Percentiles rank a stretch among this genome's conserved stretches.
phyloP scores from a whole-genome alignment of 305 asterid species.

The Fraxinus dipetala region DNA sequence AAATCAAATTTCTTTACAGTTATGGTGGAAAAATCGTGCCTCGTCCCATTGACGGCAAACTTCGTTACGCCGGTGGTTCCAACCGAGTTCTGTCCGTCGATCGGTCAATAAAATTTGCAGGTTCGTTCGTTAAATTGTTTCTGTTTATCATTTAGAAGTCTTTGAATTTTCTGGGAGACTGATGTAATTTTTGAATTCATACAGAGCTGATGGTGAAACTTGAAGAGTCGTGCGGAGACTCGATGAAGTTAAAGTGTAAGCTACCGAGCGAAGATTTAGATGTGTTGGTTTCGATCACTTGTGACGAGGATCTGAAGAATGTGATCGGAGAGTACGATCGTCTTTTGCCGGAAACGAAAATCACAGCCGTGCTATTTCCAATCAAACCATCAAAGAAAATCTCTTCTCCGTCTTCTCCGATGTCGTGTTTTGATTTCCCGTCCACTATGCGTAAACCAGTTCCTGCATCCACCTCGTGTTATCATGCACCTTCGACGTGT shows the following conservation, averaged over 20 bases:
- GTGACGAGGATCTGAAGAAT: constrained; percentile 65
- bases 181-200: not conserved
- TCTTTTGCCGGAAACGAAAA: constrained; percentile 50
- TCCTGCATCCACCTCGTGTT: constrained; percentile 16
- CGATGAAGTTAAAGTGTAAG: constrained; percentile 68
- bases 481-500: constrained; percentile 21
- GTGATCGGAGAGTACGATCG: constrained; percentile 72
- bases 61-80: constrained; percentile 72
- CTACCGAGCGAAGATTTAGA: constrained; percentile 76
- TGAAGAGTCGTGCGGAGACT: constrained; percentile 62
- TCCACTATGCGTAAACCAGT: constrained; percentile 14
- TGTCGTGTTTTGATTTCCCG: constrained; percentile 59
- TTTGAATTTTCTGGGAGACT: not conserved
- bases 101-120: constrained; percentile 48
- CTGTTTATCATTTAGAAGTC: not conserved
- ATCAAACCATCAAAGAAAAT: constrained; percentile 42
- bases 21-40: constrained; percentile 70
- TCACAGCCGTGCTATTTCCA: constrained; percentile 68
- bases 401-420: constrained; percentile 68
- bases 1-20: constrained; percentile 75
- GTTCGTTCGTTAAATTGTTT: constrained; percentile 27
- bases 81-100: constrained; percentile 73
- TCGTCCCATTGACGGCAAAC: constrained; percentile 63
- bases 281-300: constrained; percentile 52
- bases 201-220: constrained; percentile 70